These are phyloP conservation scores for Lasiodiplodia gonubiensis DNA, from an alignment of 2,329 filamentous ascomycete species.

Conservation along the genomic window DNA sequence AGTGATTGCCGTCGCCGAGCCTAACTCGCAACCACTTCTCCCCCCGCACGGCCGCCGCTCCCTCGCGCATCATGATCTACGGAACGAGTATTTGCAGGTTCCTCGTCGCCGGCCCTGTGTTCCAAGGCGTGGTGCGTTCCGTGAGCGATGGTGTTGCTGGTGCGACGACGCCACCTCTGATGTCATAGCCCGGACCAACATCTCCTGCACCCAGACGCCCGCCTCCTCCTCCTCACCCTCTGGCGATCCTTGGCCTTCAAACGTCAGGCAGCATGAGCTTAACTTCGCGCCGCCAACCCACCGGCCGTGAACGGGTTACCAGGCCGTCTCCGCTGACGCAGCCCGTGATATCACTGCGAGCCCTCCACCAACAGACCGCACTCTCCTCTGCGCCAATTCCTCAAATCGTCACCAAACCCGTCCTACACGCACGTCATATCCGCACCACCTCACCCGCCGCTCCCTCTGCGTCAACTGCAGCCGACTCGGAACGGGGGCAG, in stretches of 20 bases:
- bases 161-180: constrained; percentile 25
- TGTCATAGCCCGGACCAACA: constrained; percentile 14
- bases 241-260: constrained; percentile 14
- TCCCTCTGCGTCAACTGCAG: background rate
- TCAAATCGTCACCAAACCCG: background rate
- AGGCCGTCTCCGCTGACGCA: constrained; percentile 8
- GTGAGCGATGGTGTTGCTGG: constrained; percentile 16
- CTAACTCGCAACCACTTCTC: background rate
- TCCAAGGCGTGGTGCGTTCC: background rate
- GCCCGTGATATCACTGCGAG: constrained; percentile 18
- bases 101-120: background rate
- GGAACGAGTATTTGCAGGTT: background rate
- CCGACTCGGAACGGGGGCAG: background rate
- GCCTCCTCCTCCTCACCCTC: background rate
- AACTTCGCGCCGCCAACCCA: background rate
- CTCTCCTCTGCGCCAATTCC: background rate
- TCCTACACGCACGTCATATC: constrained; percentile 24
- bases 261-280: constrained; percentile 26
- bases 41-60: background rate
- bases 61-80: constrained; percentile 22
- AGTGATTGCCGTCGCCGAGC: background rate
- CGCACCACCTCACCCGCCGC: background rate
- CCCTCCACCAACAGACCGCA: background rate
- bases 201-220: background rate
- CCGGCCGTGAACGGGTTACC: background rate